Evolutionary conservation across 1,284 basidiomycete species (phyloP).

Genomic region (Coniophora puteana): DNA sequence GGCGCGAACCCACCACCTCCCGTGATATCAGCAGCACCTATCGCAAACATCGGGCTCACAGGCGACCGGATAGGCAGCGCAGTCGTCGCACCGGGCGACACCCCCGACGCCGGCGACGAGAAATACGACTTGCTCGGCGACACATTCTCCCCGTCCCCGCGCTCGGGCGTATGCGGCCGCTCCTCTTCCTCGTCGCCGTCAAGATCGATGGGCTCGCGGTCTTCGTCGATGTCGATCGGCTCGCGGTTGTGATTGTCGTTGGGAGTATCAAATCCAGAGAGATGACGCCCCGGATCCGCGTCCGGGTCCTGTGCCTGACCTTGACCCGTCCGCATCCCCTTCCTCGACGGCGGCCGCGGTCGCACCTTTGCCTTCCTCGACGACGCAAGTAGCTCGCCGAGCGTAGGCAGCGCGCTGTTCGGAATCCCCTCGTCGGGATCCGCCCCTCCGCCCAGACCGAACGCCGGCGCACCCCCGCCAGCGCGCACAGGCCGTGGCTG

Average conservation of each 20-base stretch:
- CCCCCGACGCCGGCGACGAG: slow-evolving; percentile 39
- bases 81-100: slow-evolving; percentile 20
- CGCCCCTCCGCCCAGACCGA: no score
- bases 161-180: neutral
- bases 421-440: no score
- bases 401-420: slow-evolving; percentile 26
- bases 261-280: neutral
- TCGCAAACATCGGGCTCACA: slow-evolving; percentile 35
- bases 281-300: no score
- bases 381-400: slow-evolving; percentile 33
- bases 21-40: no score
- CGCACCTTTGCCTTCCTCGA: slow-evolving; percentile 30
- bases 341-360: slow-evolving; percentile 30
- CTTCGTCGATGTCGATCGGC: no score
- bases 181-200: no score
- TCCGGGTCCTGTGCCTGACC: neutral
- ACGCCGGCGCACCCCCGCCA: no score
- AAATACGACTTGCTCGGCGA: slow-evolving; percentile 38
- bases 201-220: no score
- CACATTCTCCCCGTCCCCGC: slow-evolving; percentile 12
- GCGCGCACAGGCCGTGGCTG: no score
- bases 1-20: no score
- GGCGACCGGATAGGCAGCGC: slow-evolving; percentile 31
- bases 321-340: neutral
- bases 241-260: no score